Evolutionary conservation across 352 stramenopile species (phyloP), one percentile per base, ranked within the genome.

Genomic region (Phytophthora fragariae): DNA sequence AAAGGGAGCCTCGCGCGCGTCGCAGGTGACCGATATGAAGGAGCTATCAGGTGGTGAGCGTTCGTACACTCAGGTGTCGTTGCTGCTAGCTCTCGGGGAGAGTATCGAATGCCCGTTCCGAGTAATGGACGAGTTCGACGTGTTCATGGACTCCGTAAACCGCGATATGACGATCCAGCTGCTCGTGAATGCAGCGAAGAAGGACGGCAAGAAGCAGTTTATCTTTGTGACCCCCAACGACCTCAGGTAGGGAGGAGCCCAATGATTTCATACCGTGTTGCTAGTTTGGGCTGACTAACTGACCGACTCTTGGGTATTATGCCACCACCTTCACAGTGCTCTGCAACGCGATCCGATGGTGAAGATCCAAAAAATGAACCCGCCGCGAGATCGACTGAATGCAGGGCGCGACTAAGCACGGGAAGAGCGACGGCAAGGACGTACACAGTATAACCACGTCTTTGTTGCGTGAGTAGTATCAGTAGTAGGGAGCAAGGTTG

Each of bases 51-150:
- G 97, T 57, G 98, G 98, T 21, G 98, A 99, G 87, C 85, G 97
- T 14, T 98, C 87, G 64, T 99, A 98, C 77, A 98, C 97, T 15
- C 98, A 98, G 65, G 92, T 99, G 37, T 97, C 97, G 29, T 80
- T 99, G 47, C 82, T 99, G 52, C 76, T 99, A 57, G 97, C 98
- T 15, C 86, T 99, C 11, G 97, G 90, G 5, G 82, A 96, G 71
- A 94, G 87, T 72, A 95, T 95, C 61, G 90, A 97, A 68, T 97
- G 88, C 61, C 97, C 97, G 17, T 99, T 99, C 77, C 91, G 97
- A 66, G 94, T 99, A 41, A 98, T 99, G 94, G 97, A 99, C 75
- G 97, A 99, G 85, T 99, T 99, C 74, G 97, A 99, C 80, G 97
- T 99, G 35, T 99, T 99, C 71, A 98, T 99, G 88, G 98, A 99